Base-by-base conservation (phyloP, 2,329 filamentous ascomycete genomes). In the Immersiporthe knoxdaviesiana region DNA sequence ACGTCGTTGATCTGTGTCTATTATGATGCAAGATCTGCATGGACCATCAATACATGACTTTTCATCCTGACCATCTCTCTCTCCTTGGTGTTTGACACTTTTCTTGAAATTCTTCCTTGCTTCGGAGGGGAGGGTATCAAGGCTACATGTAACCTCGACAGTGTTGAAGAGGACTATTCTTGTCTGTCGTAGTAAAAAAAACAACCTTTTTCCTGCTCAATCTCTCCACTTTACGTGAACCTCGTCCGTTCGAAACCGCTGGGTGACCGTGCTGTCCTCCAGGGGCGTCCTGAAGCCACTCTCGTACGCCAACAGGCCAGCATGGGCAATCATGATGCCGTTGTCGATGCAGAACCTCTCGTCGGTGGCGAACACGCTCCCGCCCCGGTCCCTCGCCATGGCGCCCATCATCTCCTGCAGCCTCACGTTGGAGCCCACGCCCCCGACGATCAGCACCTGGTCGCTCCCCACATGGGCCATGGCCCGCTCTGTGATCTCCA, bases 321-420 rank as follows among this genome's bases (percentile, higher is more conserved):
- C 96, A 79, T 99, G 95, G 1, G 96, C 96, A 82, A 99, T 99
- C 96, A 99, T 99, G 77, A 99, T 98, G 63, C 96, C 96, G 76
- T 99, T 99, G 80, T 99, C 96, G 75, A 99, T 99, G 79, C 96
- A 99, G 79, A 97, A 99, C 60, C 96, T 86, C 84, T 99, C 96
- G 78, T 99, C 96, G 0, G 95, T 98, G 32, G 96, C 94, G 81
- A 92, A 97, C 3, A 98, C 93, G 75, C 89, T 94, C 4, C 96
- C 96, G 66, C 94, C 93, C 50, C 96, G 84, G 79, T 97, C 94
- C 59, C 84, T 84, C 21, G 94, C 95, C 96, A 99, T 99, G 61
- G 91, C 84, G 21, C 93, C 94, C 96, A 99, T 99, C 96, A 99
- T 99, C 76, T 97, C 89, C 83, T 99, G 96, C 74, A 99, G 79